Base-by-base conservation (phyloP, 2,329 filamentous ascomycete genomes). In the Proliferodiscus dingleyae region DNA sequence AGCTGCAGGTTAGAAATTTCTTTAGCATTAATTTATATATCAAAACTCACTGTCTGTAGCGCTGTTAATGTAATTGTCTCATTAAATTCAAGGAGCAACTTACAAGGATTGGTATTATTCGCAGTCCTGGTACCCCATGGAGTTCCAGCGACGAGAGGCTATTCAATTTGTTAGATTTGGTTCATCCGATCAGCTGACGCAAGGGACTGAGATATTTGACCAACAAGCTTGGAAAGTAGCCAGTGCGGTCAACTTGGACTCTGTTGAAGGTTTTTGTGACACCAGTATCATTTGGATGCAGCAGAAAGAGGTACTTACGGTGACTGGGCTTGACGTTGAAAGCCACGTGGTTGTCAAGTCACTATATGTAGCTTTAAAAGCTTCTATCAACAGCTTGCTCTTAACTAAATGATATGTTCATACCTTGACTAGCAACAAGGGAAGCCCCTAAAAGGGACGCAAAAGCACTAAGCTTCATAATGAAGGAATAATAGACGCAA, bases 101-200 rank as follows among this genome's bases (percentile, higher is more conserved):
- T 41, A 50, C 52, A 56, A 44, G 66, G 64, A 46, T 69, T 64
- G 1, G 62, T 72, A 10, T 59, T 58, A 9, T 61, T 62, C 23
- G 67, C 60, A 16, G 67, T 68, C 33, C 64, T 62, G 3, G 55
- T 59, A 24, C 73, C 75, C 77, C 77, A 80, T 4, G 77, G 77
- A 38, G 56, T 68, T 4, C 72, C 72, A 49, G 73, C 66, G 0
- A 71, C 70, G 8, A 72, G 58, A 15, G 73, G 71, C 26, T 54
- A 16, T 15, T 5, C 21, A 15, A 24, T 13, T 24, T 18, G 19
- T 32, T 33, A 38, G 34, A 26, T 11, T 15, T 23, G 7, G n/a
- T 10, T 21, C 18, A 3, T 15, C 11, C 26, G 8, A 5, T 5
- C 15, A 30, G n/a, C 28, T 19, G 10, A 28, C 23, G 23, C 24